phyloP scores from a whole-genome alignment of 495 filamentous ascomycete species.

The Penicillium roqueforti region DNA sequence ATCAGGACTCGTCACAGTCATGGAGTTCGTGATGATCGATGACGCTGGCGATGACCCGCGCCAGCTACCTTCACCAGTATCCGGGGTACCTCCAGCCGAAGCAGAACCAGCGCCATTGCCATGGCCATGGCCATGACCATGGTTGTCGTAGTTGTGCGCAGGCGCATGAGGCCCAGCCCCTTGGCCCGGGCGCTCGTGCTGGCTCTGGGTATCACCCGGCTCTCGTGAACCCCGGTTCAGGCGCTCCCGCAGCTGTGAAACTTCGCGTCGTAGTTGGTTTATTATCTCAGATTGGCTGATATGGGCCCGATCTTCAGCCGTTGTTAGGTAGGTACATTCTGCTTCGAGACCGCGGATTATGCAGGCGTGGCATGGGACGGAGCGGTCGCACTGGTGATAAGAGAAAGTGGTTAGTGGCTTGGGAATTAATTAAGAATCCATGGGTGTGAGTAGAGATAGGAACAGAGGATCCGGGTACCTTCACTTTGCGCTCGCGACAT shows the following conservation, averaged over 20 bases:
- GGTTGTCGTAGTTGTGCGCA: neutral
- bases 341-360: constrained; percentile 28
- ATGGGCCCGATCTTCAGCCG: constrained; percentile 32
- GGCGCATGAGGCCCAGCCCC: neutral
- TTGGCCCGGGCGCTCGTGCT: neutral
- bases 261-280: constrained; percentile 26
- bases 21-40: constrained; percentile 16
- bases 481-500: constrained; percentile 35
- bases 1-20: constrained; percentile 22
- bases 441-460: neutral
- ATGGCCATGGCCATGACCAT: neutral
- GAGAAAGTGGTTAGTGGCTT: neutral
- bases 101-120: neutral
- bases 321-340: constrained; percentile 34
- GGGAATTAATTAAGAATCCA: neutral
- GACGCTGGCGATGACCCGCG: constrained; percentile 24
- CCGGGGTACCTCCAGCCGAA: neutral
- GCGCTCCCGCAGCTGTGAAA: constrained; percentile 23
- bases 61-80: constrained; percentile 16
- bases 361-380: constrained; percentile 31
- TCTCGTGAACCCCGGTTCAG: constrained; percentile 14
- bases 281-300: constrained; percentile 35
- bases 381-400: constrained; percentile 28
- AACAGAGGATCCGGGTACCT: constrained; percentile 27
- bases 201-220: neutral